These are phyloP conservation scores for Boletus edulis DNA, from an alignment of 768 basidiomycete species.

Conservation along the genomic window DNA sequence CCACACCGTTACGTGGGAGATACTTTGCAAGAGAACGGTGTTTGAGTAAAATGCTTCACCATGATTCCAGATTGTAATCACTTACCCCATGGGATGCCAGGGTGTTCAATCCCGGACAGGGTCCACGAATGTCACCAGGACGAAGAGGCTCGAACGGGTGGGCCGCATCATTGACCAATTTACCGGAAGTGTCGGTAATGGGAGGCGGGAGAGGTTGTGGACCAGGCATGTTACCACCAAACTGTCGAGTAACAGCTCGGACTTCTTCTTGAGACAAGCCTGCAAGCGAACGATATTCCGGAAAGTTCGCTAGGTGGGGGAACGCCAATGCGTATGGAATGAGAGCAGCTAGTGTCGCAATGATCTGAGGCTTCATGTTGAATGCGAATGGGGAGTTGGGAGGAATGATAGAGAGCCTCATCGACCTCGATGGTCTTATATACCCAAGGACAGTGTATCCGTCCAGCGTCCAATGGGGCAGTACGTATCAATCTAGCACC, in stretches of 20 bases:
- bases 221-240: slow-evolving; percentile 11
- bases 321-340: neutral
- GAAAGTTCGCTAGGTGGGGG: slow-evolving; percentile 9
- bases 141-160: slow-evolving; percentile 7
- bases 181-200: slow-evolving; percentile 21
- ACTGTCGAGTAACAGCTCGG: slow-evolving; percentile 3
- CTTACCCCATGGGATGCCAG: slow-evolving; percentile 22
- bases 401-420: no score
- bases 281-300: slow-evolving; percentile 13
- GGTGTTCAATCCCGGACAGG: slow-evolving; percentile 22
- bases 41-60: neutral
- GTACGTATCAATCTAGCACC: no score
- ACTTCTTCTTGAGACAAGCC: slow-evolving; percentile 17
- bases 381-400: no score
- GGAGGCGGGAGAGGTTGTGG: slow-evolving; percentile 11
- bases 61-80: neutral
- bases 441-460: no score
- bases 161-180: slow-evolving; percentile 2
- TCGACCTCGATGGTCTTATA: no score
- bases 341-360: no score
- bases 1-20: no score
- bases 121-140: slow-evolving; percentile 19
- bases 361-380: no score
- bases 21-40: no score
- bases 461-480: no score